Base-by-base conservation (phyloP, 2,329 filamentous ascomycete genomes). In the Nothopassalora personata region DNA sequence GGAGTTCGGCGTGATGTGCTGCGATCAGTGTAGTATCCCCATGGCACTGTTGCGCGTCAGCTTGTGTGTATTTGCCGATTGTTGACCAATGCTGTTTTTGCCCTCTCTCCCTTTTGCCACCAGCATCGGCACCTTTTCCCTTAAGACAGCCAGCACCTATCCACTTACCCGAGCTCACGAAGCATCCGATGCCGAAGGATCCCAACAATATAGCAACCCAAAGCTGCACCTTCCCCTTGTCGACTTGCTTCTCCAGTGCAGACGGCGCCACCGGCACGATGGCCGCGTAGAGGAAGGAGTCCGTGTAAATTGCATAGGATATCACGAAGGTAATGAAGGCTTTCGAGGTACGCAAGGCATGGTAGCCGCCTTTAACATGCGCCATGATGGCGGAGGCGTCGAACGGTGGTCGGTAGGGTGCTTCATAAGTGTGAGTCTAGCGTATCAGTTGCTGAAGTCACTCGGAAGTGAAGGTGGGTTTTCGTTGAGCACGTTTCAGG, bases 191-290 rank as follows among this genome's bases (percentile, higher is more conserved):
- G 47, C 85, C 86, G 68, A 90, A 90, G 19, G 85, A 80, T 3
- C 86, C 85, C 0, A 90, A 75, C 1, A 90, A 77, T 10, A 89
- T 79, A 0, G 86, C 86, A 1, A 85, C 83, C 86, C 86, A 90
- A 65, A 77, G 78, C 72, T 90, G 87, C 1, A 86, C 81, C 19
- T 53, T 49, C 11, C 51, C 43, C 15, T 57, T 34, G n/a, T 31
- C 27, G 9, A 64, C 46, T 18, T 60, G 47, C 15, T 57, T 28
- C n/a, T 56, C 15, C 36, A 65, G 27, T 7, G 55, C 51, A 34
- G 48, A 53, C 3, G 63, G 59, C 15, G 50, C 54, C 15, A 65
- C 54, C 9, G 63, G 63, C 4, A 63, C 48, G 19, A 65, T 60
- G 28, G 53, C 53, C n/a, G 61, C 59, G 53, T 60, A 65, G 13